Conservation (phyloP, 768 basidiomycete genomes). For the Dacryopinax primogenitus region DNA sequence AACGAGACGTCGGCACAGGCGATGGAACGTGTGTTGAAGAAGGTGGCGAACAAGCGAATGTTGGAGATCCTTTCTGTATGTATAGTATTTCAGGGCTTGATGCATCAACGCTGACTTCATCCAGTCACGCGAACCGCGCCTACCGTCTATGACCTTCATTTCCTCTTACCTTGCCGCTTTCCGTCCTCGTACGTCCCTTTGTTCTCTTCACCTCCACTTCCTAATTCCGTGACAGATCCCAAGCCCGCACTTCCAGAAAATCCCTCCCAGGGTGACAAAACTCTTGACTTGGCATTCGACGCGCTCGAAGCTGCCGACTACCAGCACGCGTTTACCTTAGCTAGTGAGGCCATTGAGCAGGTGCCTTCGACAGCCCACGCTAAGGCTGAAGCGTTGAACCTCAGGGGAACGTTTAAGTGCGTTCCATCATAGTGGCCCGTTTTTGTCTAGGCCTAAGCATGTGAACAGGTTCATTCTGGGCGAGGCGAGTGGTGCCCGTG, state of each 20-base stretch:
- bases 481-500: slow-evolving; percentile 69
- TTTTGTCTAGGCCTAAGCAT: background rate
- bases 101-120: slow-evolving; percentile 3
- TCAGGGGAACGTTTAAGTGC: slow-evolving; percentile 92
- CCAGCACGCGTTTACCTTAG: slow-evolving; percentile 58
- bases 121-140: slow-evolving; percentile 59
- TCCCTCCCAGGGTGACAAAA: slow-evolving; percentile 69
- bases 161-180: slow-evolving; percentile 95
- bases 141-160: slow-evolving; percentile 85
- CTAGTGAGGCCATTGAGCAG: slow-evolving; percentile 77
- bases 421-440: slow-evolving; percentile 21
- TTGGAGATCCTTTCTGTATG: slow-evolving; percentile 51
- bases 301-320: slow-evolving; percentile 81
- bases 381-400: slow-evolving; percentile 78
- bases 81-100: background rate
- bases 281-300: slow-evolving; percentile 63
- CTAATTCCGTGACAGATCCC: slow-evolving; percentile 34
- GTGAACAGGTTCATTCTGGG: slow-evolving; percentile 69
- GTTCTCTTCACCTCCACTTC: slow-evolving; percentile 4
- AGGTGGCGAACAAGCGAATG: slow-evolving; percentile 59
- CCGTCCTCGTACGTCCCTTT: slow-evolving; percentile 54
- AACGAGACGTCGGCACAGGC: slow-evolving; percentile 63
- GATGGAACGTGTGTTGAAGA: slow-evolving; percentile 88
- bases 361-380: slow-evolving; percentile 63
- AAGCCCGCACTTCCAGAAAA: slow-evolving; percentile 59